Conservation (phyloP, 306 rosid genomes). For the Corylus heterophylla region DNA sequence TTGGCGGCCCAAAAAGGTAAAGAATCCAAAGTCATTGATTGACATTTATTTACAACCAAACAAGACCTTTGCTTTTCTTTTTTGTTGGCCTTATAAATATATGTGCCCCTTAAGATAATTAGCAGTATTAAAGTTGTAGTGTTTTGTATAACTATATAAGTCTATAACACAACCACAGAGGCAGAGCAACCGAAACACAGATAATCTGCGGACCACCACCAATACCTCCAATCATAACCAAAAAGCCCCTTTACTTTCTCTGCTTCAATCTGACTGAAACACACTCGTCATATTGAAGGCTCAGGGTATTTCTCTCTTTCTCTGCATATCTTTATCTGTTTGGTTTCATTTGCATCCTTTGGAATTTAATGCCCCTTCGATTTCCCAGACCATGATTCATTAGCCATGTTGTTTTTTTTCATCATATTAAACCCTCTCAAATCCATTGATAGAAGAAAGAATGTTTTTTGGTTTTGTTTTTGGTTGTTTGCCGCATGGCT, state of each 20-base stretch:
- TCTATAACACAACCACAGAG: neutral
- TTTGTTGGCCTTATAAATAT: no score
- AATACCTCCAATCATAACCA: neutral
- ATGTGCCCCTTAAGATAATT: no score
- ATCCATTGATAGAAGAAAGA: neutral
- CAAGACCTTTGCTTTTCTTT: neutral
- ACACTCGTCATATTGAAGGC: neutral
- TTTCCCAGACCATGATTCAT: conserved; percentile 22
- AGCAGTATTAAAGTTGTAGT: no score
- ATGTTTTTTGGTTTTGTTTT: conserved; percentile 2
- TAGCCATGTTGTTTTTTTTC: neutral
- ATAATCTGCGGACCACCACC: conserved; percentile 9
- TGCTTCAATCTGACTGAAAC: neutral
- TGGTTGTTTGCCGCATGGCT: conserved; percentile 1
- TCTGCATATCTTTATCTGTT: neutral
- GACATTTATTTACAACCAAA: conserved; percentile 9
- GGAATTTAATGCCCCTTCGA: neutral
- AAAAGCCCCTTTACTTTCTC: neutral
- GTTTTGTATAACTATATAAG: no score
- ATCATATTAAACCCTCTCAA: neutral
- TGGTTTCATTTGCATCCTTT: neutral
- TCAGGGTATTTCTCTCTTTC: conserved; percentile 9
- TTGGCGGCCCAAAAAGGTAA: no score
- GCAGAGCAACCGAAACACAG: neutral
- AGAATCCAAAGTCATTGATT: neutral